Evolutionary conservation across 768 basidiomycete genomes (phyloP), one percentile per base, ranked within the genome.

Genomic region (Neoboletus subvelutipes): DNA sequence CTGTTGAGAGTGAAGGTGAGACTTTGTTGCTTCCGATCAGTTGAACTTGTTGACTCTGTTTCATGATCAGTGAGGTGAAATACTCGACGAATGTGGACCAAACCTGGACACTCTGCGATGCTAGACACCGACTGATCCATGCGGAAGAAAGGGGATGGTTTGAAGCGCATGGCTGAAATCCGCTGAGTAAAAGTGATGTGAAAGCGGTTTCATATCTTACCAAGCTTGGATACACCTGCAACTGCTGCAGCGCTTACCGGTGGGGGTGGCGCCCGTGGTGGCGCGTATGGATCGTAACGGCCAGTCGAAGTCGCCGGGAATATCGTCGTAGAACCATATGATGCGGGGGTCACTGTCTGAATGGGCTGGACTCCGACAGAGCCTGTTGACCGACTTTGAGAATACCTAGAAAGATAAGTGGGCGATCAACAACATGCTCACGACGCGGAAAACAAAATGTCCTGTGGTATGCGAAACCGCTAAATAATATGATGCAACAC

Each of bases 41-140:
- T 84, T n/a, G 83, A 79, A 58, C 84, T 88, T 17, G 82, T 81
- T 1, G 92, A 92, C 71, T 93, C 92, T 92, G 60, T 9, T 57
- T 28, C 17, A 31, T 50, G 29, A 45, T 59, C 11, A 47, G 45
- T 50, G 26, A 37, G 10, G 39, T 43, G 58, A 58, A 58, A 50
- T 34, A 47, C 2, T 15, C 20, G 15, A 40, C 3, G 11, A 54
- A 15, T 3, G 18, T 50, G 8, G n/a, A 28, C 57, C 78, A 24
- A 64, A 91, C 91, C 91, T 75, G 89, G 90, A 71, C 91, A 94
- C 68, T 93, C 90, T 9, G 79, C 76, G 29, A 92, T 76, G 28
- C 58, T 55, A 3, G 88, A 89, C 12, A 91, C 83, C 6, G 77
- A 66, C 62, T 90, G 85, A 48, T 88, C 86, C 4, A 90, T 70